Base-by-base conservation (phyloP, 306 rosid genomes). In the Hippophae rhamnoides region DNA sequence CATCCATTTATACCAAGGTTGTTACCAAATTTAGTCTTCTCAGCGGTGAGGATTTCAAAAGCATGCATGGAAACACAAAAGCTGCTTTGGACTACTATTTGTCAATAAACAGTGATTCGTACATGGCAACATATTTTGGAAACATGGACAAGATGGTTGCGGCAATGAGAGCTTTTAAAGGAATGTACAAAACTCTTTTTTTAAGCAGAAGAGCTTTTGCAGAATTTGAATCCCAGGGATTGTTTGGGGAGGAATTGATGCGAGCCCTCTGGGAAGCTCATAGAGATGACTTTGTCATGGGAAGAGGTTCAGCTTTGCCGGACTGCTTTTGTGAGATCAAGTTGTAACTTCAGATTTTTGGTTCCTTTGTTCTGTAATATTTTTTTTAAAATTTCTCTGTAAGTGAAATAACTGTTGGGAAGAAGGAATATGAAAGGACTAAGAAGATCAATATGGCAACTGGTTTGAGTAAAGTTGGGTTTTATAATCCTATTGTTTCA, bases 71-170 rank as follows among this genome's bases (percentile, higher is more conserved):
- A 43, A 92, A 92, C 77, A 88, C 99, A 13, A 92, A 92, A 84
- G 99, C 98, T 41, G 98, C 98, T 13, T 68, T 90, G 84, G 98
- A 90, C 68, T 87, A 90, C 56, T 81, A 78, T 45, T 18, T 18
- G 13, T 92, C 96, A 23, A 84, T 88, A 5, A 82, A 88, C 57
- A 92, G 99, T 67, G 96, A 92, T 80, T 87, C 89, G 0, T 85
- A 88, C 58, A 50, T 88, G 9, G 93, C 96, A 57, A 88, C 95
- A n/a, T 92, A 87, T 70, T 88, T 87, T 64, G 96, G 96, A 46
- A 92, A 92, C 23, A 92, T 88, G 99, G 96, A 92, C 63, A 92
- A 92, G 88, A 87, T 92, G 93, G 99, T 87, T 53, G 74, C 92
- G 13, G 99, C 99, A 41, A 92, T 88, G 99, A 76, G 99, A 69